Base-by-base conservation (phyloP, 345 rosid species). In the Euclidium syriacum region DNA sequence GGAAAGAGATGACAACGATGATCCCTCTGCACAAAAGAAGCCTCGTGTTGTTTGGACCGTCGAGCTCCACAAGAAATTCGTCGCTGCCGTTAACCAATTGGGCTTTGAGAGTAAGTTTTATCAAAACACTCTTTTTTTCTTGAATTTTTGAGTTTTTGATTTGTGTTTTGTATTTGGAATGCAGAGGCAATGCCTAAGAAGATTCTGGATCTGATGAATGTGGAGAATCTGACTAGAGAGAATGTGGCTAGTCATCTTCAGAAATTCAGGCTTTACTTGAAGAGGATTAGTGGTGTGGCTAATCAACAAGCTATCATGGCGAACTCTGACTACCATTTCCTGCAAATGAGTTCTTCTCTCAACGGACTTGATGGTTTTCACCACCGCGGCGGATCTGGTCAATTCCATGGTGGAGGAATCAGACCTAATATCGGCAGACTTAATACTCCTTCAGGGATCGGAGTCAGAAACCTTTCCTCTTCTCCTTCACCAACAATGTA, bases 131-230 rank as follows among this genome's bases (percentile, higher is more conserved):
- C 40, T 18, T 43, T 33, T 67, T 61, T 44, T 54, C 25, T 16
- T 4, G n/a, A 32, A 3, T 12, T 35, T 18, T 10, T 57, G 24
- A n/a, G n/a, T n/a, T 48, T 52, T 30, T 27, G 15, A 16, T 15
- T 24, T 5, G 4, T 34, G 24, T 50, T 18, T n/a, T n/a, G n/a
- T n/a, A 32, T 23, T 33, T 30, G 19, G 59, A 1, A 53, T 77
- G 80, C 86, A 94, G 99, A 90, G 77, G 97, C 97, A 52, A 96
- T 90, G 60, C 99, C 99, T 2, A 94, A 94, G 75, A 87, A 84
- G 81, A 90, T 94, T 64, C 90, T 94, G 24, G 96, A 90, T 69
- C 54, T 90, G 56, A 94, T 94, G 99, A 83, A 85, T 70, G 97
- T 83, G 56, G 97, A 83, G 54, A 83, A 83, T 48, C 87, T 91